Base-by-base conservation (phyloP, 805 yeast genomes). In the Suhomyces prunicola region DNA sequence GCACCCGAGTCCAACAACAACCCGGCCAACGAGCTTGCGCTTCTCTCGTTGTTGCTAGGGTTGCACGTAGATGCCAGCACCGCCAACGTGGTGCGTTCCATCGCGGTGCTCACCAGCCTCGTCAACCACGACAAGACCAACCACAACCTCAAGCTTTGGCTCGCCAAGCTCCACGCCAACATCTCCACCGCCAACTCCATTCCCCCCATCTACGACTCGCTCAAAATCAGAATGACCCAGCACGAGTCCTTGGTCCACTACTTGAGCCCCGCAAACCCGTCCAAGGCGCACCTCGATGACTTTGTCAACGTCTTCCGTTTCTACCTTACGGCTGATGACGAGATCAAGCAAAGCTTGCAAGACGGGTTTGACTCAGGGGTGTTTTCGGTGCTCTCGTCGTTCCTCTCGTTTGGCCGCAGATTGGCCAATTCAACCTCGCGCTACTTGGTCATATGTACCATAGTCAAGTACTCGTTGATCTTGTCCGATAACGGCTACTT, bases 211-310 rank as follows among this genome's bases (percentile, higher is more conserved):
- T 90, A 80, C 65, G 67, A 77, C 13, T 62, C 73, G 1, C 67
- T 92, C 49, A 81, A 83, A 36, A 80, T 90, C 59, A 89, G 87
- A 62, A 84, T 86, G 70, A 68, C 91, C 7, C 98, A 93, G 68
- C 74, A 78, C 48, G 97, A 92, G 61, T 80, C 89, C 0, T 66
- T 88, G 46, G 80, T 85, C 10, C 76, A 79, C 56, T 60, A 85
- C 8, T 68, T 76, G 8, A 31, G 51, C 26, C 73, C 83, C 0
- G 61, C 66, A 2, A 70, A 72, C 24, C 59, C 83, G 7, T 55
- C 56, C 12, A 63, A 73, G n/a, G 64, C 67, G 3, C 60, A 57
- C 35, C 54, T 70, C 36, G 45, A 47, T 13, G 54, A 56, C 26
- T 57, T 64, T 15, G 56, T 72, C 10, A 59, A 65, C 22, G 71